phyloP scores from a whole-genome alignment of 2,329 filamentous ascomycete genomes.

The Lasiodiplodia hormozganensis region DNA sequence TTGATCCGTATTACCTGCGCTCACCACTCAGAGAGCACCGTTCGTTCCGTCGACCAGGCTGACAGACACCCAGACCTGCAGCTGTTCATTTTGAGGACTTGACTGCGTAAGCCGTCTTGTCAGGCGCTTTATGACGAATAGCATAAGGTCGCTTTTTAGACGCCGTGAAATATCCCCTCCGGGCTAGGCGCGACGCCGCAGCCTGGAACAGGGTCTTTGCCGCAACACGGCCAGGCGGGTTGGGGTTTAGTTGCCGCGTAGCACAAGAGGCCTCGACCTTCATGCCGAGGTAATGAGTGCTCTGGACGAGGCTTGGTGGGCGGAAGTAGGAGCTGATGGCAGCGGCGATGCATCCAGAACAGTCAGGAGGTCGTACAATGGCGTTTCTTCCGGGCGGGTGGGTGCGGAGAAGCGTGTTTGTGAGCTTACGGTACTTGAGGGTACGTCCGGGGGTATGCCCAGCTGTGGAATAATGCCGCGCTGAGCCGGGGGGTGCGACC shows the following conservation, averaged over 20 bases:
- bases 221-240: background rate
- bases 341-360: slow-evolving; percentile 21
- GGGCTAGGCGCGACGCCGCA: background rate
- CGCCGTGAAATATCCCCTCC: background rate
- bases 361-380: slow-evolving; percentile 21
- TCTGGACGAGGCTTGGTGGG: background rate
- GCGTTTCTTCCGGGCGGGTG: slow-evolving; percentile 12
- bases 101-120: background rate
- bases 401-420: slow-evolving; percentile 21
- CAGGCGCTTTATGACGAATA: background rate
- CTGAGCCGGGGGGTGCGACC: slow-evolving; percentile 5
- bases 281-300: slow-evolving; percentile 5
- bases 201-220: background rate
- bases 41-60: slow-evolving; percentile 1
- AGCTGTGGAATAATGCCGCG: slow-evolving; percentile 16
- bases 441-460: slow-evolving; percentile 10
- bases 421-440: slow-evolving; percentile 22
- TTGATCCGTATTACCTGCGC: slow-evolving; percentile 8
- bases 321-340: slow-evolving; percentile 5
- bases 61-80: slow-evolving; percentile 19
- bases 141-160: background rate
- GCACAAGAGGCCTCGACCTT: slow-evolving; percentile 8
- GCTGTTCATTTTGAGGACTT: background rate
- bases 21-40: slow-evolving; percentile 2
- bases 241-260: slow-evolving; percentile 1